Base-by-base conservation (phyloP, 2,329 filamentous ascomycete species). In the Pseudogymnoascus sp. region DNA sequence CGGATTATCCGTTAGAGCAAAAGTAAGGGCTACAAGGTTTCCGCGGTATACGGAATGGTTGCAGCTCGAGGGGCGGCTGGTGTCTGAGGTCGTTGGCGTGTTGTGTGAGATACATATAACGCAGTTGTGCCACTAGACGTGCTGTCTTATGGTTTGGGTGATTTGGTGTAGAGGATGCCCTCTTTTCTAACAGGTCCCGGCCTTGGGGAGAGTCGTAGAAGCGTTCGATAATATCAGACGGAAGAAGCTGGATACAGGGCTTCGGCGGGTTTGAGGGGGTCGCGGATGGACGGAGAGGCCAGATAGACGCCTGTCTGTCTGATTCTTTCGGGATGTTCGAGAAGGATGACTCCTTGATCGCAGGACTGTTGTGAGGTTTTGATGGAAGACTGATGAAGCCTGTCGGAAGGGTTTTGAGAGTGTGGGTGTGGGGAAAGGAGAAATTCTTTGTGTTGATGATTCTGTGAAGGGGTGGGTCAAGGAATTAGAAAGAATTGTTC, bases 41-140 rank as follows among this genome's bases (percentile, higher is more conserved):
- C 83, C 89, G 86, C 85, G 86, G 82, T 88, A 89, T 91, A 84
- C 90, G 90, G 89, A 95, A 95, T 83, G 87, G 82, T 84, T 92
- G 90, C 89, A 95, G 90, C 89, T 90, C 90, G 82, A 90, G 85
- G 82, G 90, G 90, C 83, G 86, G 86, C 80, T 87, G 85, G 86
- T 92, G 87, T 89, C 86, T 89, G 85, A 90, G 91, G 86, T 90
- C 85, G 88, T 89, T 84, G 84, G 83, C 83, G 73, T 81, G 75
- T 85, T 69, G 69, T 70, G 66, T 71, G 69, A 71, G 69, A 72
- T 72, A 72, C 70, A 72, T 72, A 71, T 68, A 72, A 70, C 68
- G 66, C 70, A 71, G 67, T 19, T 71, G 65, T 71, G 67, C 70
- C 66, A 61, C 63, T 68, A 63, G 62, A 68, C 67, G 56, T 66